phyloP scores from a whole-genome alignment of 176 grass and related monocot species.

The Cocos nucifera region DNA sequence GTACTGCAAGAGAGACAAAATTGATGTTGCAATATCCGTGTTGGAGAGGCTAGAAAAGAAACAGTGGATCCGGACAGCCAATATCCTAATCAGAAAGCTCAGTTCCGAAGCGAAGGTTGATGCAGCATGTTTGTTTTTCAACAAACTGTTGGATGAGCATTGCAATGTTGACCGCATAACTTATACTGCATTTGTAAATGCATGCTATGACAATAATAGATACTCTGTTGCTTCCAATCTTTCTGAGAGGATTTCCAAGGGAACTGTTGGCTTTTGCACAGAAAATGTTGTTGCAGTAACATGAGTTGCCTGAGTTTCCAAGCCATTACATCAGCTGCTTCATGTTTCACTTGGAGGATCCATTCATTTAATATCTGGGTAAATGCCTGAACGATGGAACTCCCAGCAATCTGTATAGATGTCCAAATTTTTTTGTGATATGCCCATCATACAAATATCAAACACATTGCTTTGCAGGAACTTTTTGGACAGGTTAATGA shows the following conservation, averaged over 20 bases:
- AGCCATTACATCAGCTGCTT: neutral
- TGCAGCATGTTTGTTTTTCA: constrained; percentile 55
- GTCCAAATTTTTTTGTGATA: no score
- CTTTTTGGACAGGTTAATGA: no score
- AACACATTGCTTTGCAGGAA: no score
- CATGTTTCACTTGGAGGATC: neutral
- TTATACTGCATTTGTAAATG: constrained; percentile 51
- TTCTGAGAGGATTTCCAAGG: constrained; percentile 53
- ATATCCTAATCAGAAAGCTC: constrained; percentile 71
- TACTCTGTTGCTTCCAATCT: constrained; percentile 60
- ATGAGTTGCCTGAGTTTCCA: constrained; percentile 16
- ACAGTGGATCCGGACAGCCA: constrained; percentile 30
- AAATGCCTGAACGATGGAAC: no score
- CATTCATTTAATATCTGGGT: no score
- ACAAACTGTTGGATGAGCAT: constrained; percentile 46
- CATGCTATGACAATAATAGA: constrained; percentile 57
- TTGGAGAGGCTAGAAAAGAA: constrained; percentile 64
- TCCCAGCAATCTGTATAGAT: no score
- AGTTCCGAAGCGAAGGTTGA: constrained; percentile 48
- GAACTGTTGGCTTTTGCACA: constrained; percentile 25
- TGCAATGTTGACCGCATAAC: constrained; percentile 50
- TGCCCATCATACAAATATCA: no score
- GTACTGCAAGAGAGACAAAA: constrained; percentile 53
- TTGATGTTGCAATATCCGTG: constrained; percentile 37
- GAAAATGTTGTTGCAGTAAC: constrained; percentile 24